Percentiles rank a stretch among this genome's conserved stretches.
phyloP scores from a whole-genome alignment of 2,329 filamentous ascomycete species.

The Massarina eburnea region DNA sequence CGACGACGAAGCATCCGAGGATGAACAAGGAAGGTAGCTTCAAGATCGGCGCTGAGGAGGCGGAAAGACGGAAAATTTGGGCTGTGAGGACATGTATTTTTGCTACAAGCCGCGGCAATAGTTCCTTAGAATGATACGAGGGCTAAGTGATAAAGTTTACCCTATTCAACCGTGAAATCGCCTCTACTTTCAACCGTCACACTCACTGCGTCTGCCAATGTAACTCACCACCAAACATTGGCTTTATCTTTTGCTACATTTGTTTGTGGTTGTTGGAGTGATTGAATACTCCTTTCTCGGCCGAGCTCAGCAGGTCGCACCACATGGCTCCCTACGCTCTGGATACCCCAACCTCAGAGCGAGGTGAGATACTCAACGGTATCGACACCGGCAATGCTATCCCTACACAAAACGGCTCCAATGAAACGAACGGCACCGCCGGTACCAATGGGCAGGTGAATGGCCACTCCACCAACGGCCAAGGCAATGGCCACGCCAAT shows the following conservation, averaged over 20 bases:
- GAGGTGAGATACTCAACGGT: neutral
- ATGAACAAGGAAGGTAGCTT: neutral
- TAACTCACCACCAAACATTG: neutral
- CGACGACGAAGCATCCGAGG: neutral
- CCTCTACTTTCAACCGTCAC: neutral
- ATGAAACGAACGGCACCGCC: neutral
- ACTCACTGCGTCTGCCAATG: neutral
- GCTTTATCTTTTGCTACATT: neutral
- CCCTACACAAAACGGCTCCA: neutral
- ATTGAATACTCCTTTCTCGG: neutral
- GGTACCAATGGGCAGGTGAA: neutral
- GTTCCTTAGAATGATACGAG: neutral
- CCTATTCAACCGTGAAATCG: neutral
- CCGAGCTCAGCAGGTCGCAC: neutral
- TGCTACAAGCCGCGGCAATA: neutral
- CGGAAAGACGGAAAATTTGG: neutral
- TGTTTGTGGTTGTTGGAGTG: neutral
- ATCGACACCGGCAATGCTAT: neutral
- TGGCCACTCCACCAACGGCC: neutral
- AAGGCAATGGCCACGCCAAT: conserved; percentile 3
- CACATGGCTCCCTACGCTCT: conserved; percentile 22
- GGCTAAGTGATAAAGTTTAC: neutral
- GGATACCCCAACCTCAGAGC: conserved; percentile 17
- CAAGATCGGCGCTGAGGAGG: neutral
- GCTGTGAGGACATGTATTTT: neutral